Evolutionary conservation across 345 rosid genomes (phyloP).

Genomic region (Brassica carinata): DNA sequence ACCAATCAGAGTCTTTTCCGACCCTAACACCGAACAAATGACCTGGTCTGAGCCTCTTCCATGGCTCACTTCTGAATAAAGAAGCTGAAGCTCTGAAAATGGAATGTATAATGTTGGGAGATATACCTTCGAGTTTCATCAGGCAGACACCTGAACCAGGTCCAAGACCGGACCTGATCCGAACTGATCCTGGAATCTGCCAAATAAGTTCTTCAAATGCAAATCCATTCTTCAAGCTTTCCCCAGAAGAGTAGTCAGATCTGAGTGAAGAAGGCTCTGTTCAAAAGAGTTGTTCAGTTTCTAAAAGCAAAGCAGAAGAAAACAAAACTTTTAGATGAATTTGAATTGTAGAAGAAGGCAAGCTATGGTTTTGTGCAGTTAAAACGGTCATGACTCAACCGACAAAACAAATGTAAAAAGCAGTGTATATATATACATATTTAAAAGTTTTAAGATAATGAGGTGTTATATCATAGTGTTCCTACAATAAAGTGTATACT

Average conservation of each 20-base stretch:
- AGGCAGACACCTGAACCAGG: conserved; percentile 69
- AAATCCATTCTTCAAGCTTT: conserved; percentile 52
- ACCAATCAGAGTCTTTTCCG: conserved; percentile 71
- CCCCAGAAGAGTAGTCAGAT: conserved; percentile 16
- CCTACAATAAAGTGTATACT: not conserved
- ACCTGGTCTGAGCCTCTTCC: conserved; percentile 62
- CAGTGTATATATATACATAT: not conserved
- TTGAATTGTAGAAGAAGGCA: conserved; percentile 16
- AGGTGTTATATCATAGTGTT: not conserved
- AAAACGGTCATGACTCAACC: conserved; percentile 17
- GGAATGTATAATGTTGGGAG: conserved; percentile 53
- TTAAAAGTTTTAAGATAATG: not conserved
- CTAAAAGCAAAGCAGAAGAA: not conserved
- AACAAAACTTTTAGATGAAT: not conserved
- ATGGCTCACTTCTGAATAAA: conserved; percentile 70
- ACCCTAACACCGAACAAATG: conserved; percentile 65
- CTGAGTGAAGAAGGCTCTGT: conserved; percentile 5
- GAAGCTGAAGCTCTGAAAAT: conserved; percentile 65
- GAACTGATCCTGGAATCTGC: conserved; percentile 67
- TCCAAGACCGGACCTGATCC: conserved; percentile 78
- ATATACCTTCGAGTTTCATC: conserved; percentile 60
- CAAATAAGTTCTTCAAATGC: conserved; percentile 66
- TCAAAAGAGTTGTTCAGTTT: not conserved
- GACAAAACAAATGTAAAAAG: conserved; percentile 30
- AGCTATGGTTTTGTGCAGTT: conserved; percentile 13